phyloP scores from a whole-genome alignment of 768 basidiomycete species.

The Tephrocybe sp. region DNA sequence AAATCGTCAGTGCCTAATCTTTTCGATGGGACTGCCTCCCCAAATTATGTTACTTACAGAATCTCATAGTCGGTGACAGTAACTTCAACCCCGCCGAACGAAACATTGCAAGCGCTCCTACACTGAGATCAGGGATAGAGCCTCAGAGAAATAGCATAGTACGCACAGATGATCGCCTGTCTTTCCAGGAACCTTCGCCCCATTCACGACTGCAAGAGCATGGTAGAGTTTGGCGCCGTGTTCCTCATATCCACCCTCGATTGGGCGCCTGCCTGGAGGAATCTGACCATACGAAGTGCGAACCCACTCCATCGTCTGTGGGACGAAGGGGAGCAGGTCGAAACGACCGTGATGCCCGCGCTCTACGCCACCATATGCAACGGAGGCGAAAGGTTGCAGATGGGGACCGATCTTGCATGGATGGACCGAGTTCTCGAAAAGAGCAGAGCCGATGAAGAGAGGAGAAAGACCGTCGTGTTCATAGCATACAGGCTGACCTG shows the following conservation, averaged over 20 bases:
- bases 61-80: conserved; percentile 44
- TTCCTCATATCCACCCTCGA: conserved; percentile 80
- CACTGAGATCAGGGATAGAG: conserved; percentile 7
- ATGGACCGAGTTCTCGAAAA: conserved; percentile 67
- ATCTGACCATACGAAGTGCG: conserved; percentile 57
- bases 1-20: conserved; percentile 4
- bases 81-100: conserved; percentile 47
- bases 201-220: conserved; percentile 52
- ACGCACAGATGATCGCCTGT: conserved; percentile 68
- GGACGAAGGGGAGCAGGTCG: conserved; percentile 72
- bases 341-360: conserved; percentile 62
- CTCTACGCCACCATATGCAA: conserved; percentile 68
- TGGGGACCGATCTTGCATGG: conserved; percentile 79
- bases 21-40: no score
- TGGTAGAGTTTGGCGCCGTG: conserved; percentile 68
- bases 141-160: background rate
- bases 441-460: conserved; percentile 72
- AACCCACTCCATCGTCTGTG: conserved; percentile 75
- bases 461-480: conserved; percentile 61
- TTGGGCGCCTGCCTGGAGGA: conserved; percentile 54
- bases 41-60: conserved; percentile 49
- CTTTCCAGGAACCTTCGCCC: conserved; percentile 70
- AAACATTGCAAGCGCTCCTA: conserved; percentile 43
- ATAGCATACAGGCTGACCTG: conserved; percentile 50
- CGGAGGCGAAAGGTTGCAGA: conserved; percentile 49